Evolutionary conservation across 352 stramenopile species (phyloP), one percentile per base, ranked within the genome.

Genomic region (Globisporangium paroecandrum): DNA sequence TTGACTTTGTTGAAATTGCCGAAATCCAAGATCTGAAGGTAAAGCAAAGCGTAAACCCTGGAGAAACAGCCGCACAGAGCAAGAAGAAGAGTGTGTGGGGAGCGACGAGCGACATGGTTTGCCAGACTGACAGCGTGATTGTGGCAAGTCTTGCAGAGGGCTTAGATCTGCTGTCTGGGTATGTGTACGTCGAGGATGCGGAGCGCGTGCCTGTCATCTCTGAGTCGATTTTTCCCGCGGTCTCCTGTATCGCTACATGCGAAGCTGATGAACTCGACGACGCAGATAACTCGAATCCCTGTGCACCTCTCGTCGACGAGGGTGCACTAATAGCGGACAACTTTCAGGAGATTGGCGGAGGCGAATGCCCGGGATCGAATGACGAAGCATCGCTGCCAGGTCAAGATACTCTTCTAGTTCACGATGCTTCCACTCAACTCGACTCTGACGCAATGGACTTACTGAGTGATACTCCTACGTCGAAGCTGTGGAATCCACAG

Each of bases 391-490:
- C 32, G 20, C 24, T n/a, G 18, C 54, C 8, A 20, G 32, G 49
- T 25, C 29, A 61, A 25, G 56, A 32, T 2, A 10, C 7, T 2
- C 3, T 10, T 29, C 20, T 29, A 9, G 13, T 10, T 3, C 24
- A 66, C 13, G 56, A 68, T 9, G 20, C 18, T 3, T 20, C 3
- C n/a, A 3, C 8, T 41, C 43, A 59, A 3, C 1, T 20, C 22
- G 38, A 36, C 46, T 25, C 12, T 12, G 24, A 43, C 1, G 29
- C 6, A 8, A 18, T 58, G 9, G 73, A 83, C 41, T 64, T 85
- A 9, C 64, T 90, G 24, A 24, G 54, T 2, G 71, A 4, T 89
- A 72, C 66, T 59, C 65, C 0, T 77, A 87, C 55, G 64, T 85
- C 20, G 82, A 89, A 65, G 59, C n/a, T 41, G 65, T 38, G 24